Evolutionary conservation across 1,284 basidiomycete species (phyloP).

Genomic region (Apiotrichum siamense): DNA sequence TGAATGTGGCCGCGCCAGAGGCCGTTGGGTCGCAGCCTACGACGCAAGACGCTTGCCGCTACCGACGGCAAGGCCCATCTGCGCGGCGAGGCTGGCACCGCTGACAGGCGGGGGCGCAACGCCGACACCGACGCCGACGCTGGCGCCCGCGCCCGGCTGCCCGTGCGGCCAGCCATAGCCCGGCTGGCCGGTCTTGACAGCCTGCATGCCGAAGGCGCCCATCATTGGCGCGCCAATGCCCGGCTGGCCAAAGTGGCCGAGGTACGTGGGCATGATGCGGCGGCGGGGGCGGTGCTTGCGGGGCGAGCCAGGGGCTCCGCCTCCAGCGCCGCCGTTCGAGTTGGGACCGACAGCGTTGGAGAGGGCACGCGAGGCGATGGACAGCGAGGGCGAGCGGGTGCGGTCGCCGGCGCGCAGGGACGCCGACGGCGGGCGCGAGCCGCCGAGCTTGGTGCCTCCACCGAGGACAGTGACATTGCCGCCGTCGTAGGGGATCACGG

Average conservation of each 20-base stretch:
- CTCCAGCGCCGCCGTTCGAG: constrained; percentile 28
- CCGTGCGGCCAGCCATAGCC: constrained; percentile 10
- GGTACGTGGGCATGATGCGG: constrained; percentile 44
- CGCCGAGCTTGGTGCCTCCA: constrained; percentile 48
- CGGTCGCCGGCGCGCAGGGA: constrained; percentile 22
- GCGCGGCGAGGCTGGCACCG: neutral
- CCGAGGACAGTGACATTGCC: constrained; percentile 49
- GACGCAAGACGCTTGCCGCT: neutral
- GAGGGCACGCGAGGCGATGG: constrained; percentile 39
- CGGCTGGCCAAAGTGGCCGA: constrained; percentile 40
- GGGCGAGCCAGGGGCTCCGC: constrained; percentile 1
- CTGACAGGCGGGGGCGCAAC: constrained; percentile 23
- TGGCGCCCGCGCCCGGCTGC: constrained; percentile 16
- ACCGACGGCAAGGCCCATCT: constrained; percentile 10
- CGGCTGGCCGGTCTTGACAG: constrained; percentile 11
- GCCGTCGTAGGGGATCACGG: constrained; percentile 48
- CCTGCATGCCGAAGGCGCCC: constrained; percentile 30
- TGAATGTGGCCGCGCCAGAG: too few species aligned
- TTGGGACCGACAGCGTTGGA: constrained; percentile 31
- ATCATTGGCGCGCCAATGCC: constrained; percentile 39
- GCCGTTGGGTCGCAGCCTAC: too few species aligned
- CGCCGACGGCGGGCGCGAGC: constrained; percentile 34
- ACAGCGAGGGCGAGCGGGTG: constrained; percentile 40
- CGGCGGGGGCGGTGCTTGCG: constrained; percentile 38
- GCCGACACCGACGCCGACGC: constrained; percentile 31